Percentiles rank a stretch among this genome's conserved stretches.
phyloP scores from a whole-genome alignment of 2,329 filamentous ascomycete species.

The Fusarium nisikadoi region DNA sequence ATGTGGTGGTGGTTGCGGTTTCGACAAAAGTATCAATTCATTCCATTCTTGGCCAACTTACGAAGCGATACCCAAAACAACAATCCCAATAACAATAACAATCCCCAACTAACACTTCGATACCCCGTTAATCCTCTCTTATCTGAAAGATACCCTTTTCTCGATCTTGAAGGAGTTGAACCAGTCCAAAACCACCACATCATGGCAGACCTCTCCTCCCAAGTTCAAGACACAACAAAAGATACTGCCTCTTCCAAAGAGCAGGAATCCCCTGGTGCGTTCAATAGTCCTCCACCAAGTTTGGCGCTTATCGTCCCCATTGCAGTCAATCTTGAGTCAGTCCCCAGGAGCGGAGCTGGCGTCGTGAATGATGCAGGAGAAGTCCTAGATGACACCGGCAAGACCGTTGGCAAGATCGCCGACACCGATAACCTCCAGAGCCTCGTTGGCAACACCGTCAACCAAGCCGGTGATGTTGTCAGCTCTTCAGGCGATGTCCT shows the following conservation, averaged over 20 bases:
- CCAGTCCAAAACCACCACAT: neutral
- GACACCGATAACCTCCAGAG: constrained; percentile 54
- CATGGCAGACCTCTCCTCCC: constrained; percentile 42
- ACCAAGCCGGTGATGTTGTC: constrained; percentile 50
- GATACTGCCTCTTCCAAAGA: constrained; percentile 40
- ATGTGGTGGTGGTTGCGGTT: constrained; percentile 36
- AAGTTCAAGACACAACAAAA: constrained; percentile 48
- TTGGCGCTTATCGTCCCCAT: constrained; percentile 43
- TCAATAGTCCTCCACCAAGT: constrained; percentile 34
- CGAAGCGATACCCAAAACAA: constrained; percentile 21
- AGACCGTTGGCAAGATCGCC: constrained; percentile 55
- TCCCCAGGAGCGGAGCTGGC: constrained; percentile 53
- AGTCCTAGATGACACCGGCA: constrained; percentile 57
- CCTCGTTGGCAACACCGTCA: constrained; percentile 55
- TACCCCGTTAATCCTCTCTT: constrained; percentile 27
- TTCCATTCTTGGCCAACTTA: constrained; percentile 32
- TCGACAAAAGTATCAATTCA: constrained; percentile 32
- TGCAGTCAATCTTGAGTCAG: constrained; percentile 45
- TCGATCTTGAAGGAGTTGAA: constrained; percentile 27
- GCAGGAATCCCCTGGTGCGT: constrained; percentile 48
- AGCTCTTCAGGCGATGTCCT: constrained; percentile 54
- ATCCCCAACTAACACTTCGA: constrained; percentile 31
- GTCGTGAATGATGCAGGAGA: constrained; percentile 58
- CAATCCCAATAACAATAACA: constrained; percentile 13
- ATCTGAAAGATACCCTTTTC: constrained; percentile 28